A percentile compares a stretch with the other conserved stretches of the same genome.
Conservation (phyloP, 164 flowering plant species). For the Hamamelis virginiana region DNA sequence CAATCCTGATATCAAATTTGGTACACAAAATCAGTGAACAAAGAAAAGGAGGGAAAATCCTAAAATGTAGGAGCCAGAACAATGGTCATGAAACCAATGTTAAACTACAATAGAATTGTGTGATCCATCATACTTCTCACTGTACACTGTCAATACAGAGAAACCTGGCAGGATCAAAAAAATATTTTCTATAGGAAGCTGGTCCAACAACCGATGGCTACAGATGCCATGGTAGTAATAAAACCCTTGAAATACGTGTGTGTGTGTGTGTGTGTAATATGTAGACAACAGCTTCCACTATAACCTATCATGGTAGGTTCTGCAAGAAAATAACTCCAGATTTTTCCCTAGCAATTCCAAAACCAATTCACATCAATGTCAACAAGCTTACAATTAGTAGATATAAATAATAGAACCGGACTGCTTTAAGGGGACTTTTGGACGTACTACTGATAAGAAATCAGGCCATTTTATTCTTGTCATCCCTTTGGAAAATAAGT, state of each 20-base stretch:
- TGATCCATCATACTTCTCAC: slow-evolving; percentile 99
- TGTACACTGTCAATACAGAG: slow-evolving; percentile 97
- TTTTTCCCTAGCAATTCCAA: too few species aligned
- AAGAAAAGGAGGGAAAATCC: neutral
- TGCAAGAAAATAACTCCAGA: too few species aligned
- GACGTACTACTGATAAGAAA: too few species aligned
- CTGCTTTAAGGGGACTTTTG: too few species aligned
- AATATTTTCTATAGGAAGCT: slow-evolving; percentile 67
- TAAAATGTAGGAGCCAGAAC: neutral
- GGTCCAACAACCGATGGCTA: slow-evolving; percentile 36
- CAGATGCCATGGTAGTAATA: slow-evolving; percentile 38
- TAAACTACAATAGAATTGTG: slow-evolving; percentile 30
- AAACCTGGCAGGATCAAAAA: slow-evolving; percentile 85
- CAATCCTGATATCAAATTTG: too few species aligned
- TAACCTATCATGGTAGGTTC: too few species aligned
- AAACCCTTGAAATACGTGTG: neutral
- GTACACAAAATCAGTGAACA: too few species aligned
- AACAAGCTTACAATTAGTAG: too few species aligned
- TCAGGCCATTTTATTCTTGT: too few species aligned
- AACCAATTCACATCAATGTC: too few species aligned
- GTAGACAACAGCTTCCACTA: slow-evolving; percentile 37
- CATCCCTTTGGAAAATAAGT: too few species aligned
- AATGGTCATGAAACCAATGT: neutral
- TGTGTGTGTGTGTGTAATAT: neutral
- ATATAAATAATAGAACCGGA: too few species aligned